These are phyloP conservation scores for Mycena floridula DNA, from an alignment of 768 basidiomycete genomes.

Conservation along the genomic window DNA sequence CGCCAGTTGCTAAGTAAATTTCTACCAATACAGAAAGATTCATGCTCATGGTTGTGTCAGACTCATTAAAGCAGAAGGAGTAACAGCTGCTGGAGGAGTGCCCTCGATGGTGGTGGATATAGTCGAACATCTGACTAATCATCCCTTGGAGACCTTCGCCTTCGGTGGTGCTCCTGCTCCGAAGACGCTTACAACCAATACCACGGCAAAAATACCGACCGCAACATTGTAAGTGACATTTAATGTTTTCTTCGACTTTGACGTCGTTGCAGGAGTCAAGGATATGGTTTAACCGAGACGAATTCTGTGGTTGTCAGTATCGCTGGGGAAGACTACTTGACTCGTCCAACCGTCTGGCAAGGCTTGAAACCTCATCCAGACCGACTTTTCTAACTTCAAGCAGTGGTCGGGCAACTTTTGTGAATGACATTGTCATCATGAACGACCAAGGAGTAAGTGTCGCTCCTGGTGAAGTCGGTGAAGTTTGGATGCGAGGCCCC, in stretches of 20 bases:
- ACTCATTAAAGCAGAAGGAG: conserved; percentile 46
- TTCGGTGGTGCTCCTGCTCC: conserved; percentile 52
- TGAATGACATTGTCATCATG: conserved; percentile 51
- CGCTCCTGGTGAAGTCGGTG: conserved; percentile 33
- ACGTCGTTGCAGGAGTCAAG: conserved; percentile 38
- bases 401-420: conserved; percentile 46
- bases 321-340: conserved; percentile 53
- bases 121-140: conserved; percentile 38
- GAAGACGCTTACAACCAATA: conserved; percentile 39
- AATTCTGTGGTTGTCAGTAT: conserved; percentile 48
- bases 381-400: no score
- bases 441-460: conserved; percentile 27
- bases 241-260: background rate
- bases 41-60: no score
- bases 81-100: conserved; percentile 53
- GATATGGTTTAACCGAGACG: conserved; percentile 56
- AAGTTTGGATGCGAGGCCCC: conserved; percentile 55
- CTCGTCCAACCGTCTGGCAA: conserved; percentile 45
- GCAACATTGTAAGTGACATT: conserved; percentile 33
- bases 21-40: no score
- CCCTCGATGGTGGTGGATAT: conserved; percentile 60
- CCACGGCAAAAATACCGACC: conserved; percentile 39
- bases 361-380: no score
- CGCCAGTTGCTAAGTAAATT: conserved; percentile 29
- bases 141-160: conserved; percentile 41